phyloP scores from a whole-genome alignment of 371 early-diverging fungal species.

The Batrachochytrium dendrobatidis region DNA sequence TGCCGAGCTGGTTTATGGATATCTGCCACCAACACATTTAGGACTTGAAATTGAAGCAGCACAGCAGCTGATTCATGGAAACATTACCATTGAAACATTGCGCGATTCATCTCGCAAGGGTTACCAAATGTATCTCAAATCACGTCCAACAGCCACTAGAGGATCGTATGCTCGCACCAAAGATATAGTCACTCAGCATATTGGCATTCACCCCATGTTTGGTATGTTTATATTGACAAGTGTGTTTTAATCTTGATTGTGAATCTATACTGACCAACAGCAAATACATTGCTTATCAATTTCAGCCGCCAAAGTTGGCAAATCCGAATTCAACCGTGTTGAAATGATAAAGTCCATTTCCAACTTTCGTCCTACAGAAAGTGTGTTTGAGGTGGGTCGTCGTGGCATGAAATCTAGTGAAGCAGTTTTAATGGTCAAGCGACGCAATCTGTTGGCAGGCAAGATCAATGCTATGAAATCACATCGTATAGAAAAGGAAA shows the following conservation, averaged over 20 bases:
- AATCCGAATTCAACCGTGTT: constrained; percentile 32
- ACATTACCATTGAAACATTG: constrained; percentile 57
- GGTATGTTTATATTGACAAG: constrained; percentile 8
- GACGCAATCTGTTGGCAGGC: constrained; percentile 55
- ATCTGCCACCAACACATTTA: constrained; percentile 60
- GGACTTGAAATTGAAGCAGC: constrained; percentile 70
- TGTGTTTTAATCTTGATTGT: neutral
- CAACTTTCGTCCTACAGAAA: constrained; percentile 78
- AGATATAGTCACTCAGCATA: constrained; percentile 52
- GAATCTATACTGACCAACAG: neutral
- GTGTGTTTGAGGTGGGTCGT: constrained; percentile 83
- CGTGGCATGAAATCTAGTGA: constrained; percentile 69
- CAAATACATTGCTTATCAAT: constrained; percentile 6
- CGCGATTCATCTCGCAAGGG: constrained; percentile 69
- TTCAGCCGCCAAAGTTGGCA: constrained; percentile 20
- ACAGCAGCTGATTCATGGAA: constrained; percentile 45
- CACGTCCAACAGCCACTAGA: constrained; percentile 63
- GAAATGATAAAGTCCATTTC: constrained; percentile 64
- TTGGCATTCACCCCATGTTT: constrained; percentile 76
- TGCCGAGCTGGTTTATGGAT: constrained; percentile 72
- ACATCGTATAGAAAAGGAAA: constrained; percentile 14
- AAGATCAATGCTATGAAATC: constrained; percentile 43
- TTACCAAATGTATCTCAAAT: constrained; percentile 75
- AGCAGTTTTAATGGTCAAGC: constrained; percentile 72
- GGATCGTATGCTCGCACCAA: constrained; percentile 86